phyloP scores from a whole-genome alignment of 371 early-diverging fungal species.

The Lichtheimia corymbifera region DNA sequence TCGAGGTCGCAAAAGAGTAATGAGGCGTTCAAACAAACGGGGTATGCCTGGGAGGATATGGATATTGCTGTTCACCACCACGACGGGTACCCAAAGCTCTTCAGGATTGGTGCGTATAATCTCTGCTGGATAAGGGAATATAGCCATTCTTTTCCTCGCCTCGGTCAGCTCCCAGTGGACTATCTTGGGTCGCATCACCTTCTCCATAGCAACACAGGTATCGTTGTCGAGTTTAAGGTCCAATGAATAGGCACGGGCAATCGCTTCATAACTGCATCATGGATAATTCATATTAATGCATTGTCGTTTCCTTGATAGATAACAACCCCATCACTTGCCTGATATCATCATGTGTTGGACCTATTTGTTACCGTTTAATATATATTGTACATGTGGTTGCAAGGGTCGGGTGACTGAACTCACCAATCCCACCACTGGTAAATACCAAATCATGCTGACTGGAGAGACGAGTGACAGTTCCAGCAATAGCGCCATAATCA shows the following conservation, averaged over 20 bases:
- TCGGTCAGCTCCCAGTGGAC: conserved; percentile 39
- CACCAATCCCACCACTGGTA: conserved; percentile 75
- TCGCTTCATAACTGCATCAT: conserved; percentile 56
- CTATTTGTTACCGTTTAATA: conserved; percentile 14
- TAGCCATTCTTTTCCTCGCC: conserved; percentile 70
- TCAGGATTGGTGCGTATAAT: conserved; percentile 43
- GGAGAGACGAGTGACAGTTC: conserved; percentile 54
- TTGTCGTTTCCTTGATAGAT: not conserved
- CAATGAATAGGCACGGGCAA: conserved; percentile 63
- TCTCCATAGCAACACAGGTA: conserved; percentile 62
- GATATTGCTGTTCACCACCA: conserved; percentile 62
- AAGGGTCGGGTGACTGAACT: not conserved
- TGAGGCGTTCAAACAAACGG: conserved; percentile 56
- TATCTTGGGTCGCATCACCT: conserved; percentile 12
- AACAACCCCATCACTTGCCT: not conserved
- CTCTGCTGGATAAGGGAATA: conserved; percentile 52
- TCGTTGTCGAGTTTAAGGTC: conserved; percentile 50
- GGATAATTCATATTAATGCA: not conserved
- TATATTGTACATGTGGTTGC: not conserved
- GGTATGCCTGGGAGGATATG: conserved; percentile 79
- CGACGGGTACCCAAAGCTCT: conserved; percentile 71
- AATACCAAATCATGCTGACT: conserved; percentile 60
- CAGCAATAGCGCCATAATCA: conserved; percentile 50
- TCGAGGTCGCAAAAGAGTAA: conserved; percentile 34
- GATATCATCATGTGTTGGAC: conserved; percentile 75